These are phyloP conservation scores for Suaeda aralocaspica DNA, from an alignment of 148 eudicot genomes.

Conservation along the genomic window DNA sequence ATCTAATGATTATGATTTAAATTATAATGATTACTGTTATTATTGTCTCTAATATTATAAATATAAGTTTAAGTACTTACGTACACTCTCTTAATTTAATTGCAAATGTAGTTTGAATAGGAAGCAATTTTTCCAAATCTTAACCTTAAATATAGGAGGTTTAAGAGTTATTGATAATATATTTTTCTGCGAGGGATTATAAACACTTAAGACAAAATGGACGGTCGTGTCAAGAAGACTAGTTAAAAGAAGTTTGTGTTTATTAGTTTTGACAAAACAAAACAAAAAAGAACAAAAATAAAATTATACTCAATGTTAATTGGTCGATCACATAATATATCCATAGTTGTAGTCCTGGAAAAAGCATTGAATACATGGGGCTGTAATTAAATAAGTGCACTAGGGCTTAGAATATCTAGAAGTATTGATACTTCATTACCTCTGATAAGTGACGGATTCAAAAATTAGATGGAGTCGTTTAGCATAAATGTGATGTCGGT, in stretches of 20 bases:
- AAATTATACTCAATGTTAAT: too few relatives aligned
- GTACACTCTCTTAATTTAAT: conserved; percentile 14
- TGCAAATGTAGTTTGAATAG: conserved; percentile 52
- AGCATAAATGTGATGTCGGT: too few relatives aligned
- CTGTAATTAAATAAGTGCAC: too few relatives aligned
- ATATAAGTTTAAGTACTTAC: conserved; percentile 12
- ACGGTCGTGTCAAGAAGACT: conserved; percentile 21
- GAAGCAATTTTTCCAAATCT: conserved; percentile 58
- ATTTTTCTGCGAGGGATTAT: conserved; percentile 9
- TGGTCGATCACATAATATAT: too few relatives aligned
- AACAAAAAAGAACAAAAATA: neutral
- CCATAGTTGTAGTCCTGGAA: too few relatives aligned
- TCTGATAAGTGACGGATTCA: too few relatives aligned
- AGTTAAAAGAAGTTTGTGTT: neutral
- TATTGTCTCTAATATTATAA: neutral
- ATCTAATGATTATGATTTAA: neutral
- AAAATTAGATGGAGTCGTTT: too few relatives aligned
- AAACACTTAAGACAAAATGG: conserved; percentile 21
- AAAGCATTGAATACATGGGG: too few relatives aligned
- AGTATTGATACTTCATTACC: too few relatives aligned
- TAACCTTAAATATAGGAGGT: conserved; percentile 55
- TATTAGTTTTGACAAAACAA: neutral
- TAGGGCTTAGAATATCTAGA: too few relatives aligned
- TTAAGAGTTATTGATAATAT: conserved; percentile 21
- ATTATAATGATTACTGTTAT: neutral